Evolutionary conservation across 345 rosid genomes (phyloP).

Genomic region (Aethionema arabicum): DNA sequence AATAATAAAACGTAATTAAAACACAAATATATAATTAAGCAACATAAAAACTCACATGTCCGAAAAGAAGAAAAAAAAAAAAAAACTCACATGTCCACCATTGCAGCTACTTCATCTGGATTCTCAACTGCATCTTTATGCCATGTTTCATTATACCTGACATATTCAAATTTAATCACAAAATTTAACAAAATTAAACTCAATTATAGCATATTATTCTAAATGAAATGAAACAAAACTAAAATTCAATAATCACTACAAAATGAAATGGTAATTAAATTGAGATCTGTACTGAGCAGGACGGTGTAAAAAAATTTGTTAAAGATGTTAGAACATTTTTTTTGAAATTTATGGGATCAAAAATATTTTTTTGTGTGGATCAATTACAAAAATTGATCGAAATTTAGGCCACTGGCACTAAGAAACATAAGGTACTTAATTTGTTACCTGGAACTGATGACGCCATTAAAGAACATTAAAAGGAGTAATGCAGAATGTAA

Average conservation of each 20-base stretch:
- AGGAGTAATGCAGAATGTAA: conserved; percentile 42
- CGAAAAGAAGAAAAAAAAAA: too few species aligned
- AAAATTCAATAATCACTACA: conserved; percentile 15
- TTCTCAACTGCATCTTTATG: conserved; percentile 62
- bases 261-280: too few species aligned
- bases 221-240: too few species aligned
- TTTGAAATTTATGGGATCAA: too few species aligned
- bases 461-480: conserved; percentile 40
- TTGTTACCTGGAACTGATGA: conserved; percentile 41
- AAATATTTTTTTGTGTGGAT: too few species aligned
- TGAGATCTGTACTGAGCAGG: too few species aligned
- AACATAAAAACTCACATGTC: conserved; percentile 61
- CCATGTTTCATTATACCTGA: conserved; percentile 54
- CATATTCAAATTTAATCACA: neutral
- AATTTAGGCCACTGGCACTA: too few species aligned
- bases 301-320: too few species aligned
- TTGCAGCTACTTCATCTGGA: conserved; percentile 72
- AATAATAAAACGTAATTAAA: conserved; percentile 3
- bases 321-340: neutral
- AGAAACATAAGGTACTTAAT: too few species aligned
- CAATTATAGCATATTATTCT: neutral
- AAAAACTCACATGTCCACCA: conserved; percentile 76
- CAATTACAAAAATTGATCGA: too few species aligned
- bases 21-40: neutral
- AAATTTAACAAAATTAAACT: conserved; percentile 3